Percentiles rank a stretch among this genome's conserved stretches.
Evolutionary conservation across 257 asterid genomes (phyloP).

Genomic region (Coffea eugenioides): DNA sequence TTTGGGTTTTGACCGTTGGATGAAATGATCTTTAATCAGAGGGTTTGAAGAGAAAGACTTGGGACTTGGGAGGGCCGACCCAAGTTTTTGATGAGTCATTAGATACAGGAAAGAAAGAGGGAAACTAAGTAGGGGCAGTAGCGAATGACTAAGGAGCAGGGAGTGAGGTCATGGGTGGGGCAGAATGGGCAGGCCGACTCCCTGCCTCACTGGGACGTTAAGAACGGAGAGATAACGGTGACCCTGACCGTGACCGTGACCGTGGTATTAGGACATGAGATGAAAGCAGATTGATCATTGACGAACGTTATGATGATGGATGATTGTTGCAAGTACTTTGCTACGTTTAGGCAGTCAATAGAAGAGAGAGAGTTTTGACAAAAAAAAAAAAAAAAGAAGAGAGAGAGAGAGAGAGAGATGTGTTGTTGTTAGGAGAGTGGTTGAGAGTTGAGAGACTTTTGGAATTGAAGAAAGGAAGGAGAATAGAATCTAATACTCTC

Average conservation of each 20-base stretch:
- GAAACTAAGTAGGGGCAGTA: too few species aligned
- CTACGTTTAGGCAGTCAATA: too few species aligned
- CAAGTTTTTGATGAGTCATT: neutral
- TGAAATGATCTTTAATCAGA: neutral
- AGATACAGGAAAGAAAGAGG: too few species aligned
- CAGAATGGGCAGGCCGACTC: too few species aligned
- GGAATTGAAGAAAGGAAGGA: conserved; percentile 8
- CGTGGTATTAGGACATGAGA: neutral
- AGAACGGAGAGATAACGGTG: neutral
- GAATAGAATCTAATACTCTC: conserved; percentile 51
- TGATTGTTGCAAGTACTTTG: too few species aligned
- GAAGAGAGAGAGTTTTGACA: too few species aligned
- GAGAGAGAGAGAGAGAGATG: too few species aligned
- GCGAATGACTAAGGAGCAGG: too few species aligned
- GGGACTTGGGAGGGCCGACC: conserved; percentile 19
- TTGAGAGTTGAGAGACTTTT: neutral
- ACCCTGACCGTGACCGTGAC: neutral
- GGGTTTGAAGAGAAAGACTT: conserved; percentile 13
- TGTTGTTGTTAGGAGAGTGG: neutral
- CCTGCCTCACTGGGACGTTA: too few species aligned
- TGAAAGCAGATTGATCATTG: neutral
- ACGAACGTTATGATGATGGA: too few species aligned
- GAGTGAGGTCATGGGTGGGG: conserved; percentile 2
- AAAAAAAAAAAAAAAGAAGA: too few species aligned
- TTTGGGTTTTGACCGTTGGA: neutral